phyloP scores from a whole-genome alignment of 306 rosid species.

The Mimosa pudica region DNA sequence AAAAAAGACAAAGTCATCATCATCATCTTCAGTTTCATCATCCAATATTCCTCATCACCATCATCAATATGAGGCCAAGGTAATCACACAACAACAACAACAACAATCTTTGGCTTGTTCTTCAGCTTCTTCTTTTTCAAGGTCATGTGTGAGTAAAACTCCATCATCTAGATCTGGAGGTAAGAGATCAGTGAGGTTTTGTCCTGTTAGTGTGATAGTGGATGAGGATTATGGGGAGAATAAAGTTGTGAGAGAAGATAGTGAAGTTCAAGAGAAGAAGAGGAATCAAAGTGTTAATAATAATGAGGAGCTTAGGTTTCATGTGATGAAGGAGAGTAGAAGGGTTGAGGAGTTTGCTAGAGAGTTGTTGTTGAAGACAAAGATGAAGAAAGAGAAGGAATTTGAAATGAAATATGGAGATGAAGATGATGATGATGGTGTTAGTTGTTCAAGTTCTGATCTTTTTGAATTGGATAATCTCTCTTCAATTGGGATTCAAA shows the following conservation, averaged over 20 bases:
- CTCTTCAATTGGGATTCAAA: conserved; percentile 79
- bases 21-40: conserved; percentile 18
- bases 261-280: conserved; percentile 37
- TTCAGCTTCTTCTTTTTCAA: conserved; percentile 81
- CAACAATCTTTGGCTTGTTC: conserved; percentile 63
- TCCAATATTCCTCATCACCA: conserved; percentile 2
- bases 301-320: conserved; percentile 46
- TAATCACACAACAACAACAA: conserved; percentile 22
- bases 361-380: conserved; percentile 59
- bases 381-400: conserved; percentile 44
- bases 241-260: conserved; percentile 39
- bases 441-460: conserved; percentile 89
- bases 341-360: conserved; percentile 66
- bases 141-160: conserved; percentile 87
- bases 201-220: conserved; percentile 81
- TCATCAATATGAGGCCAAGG: conserved; percentile 26
- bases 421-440: conserved; percentile 66
- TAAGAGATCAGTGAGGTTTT: conserved; percentile 83
- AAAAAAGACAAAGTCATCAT: conserved; percentile 47
- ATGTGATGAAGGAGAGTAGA: conserved; percentile 53
- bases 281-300: conserved; percentile 6
- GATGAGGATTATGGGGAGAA: conserved; percentile 88
- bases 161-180: conserved; percentile 69
- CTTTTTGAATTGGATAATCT: conserved; percentile 93
- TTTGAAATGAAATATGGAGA: conserved; percentile 51